These are phyloP conservation scores for Capronia americana DNA, from an alignment of 2,329 filamentous ascomycete species.

Conservation along the genomic window DNA sequence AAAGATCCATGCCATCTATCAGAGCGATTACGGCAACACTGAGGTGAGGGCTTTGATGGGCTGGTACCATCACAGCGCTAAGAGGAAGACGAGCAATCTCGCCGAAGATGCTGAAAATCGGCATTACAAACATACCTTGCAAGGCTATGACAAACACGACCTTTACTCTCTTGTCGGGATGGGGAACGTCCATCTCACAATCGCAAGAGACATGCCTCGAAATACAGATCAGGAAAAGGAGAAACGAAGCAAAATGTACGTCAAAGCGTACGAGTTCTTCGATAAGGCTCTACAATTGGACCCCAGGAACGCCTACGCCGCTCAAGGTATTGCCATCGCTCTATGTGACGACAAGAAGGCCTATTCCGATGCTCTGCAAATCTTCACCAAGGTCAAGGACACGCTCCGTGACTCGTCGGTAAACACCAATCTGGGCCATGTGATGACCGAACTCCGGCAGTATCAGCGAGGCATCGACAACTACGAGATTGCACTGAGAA, in stretches of 20 bases:
- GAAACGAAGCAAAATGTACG: constrained; percentile 84
- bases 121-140: constrained; percentile 94
- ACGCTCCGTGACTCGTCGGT: constrained; percentile 87
- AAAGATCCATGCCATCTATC: constrained; percentile 82
- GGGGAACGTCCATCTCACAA: constrained; percentile 90
- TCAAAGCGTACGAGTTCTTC: constrained; percentile 95
- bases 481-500: constrained; percentile 83
- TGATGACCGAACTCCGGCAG: constrained; percentile 88
- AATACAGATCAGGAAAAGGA: constrained; percentile 89
- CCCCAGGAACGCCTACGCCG: constrained; percentile 91
- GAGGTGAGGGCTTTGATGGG: constrained; percentile 93
- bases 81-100: constrained; percentile 80
- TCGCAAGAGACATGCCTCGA: constrained; percentile 91
- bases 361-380: constrained; percentile 77
- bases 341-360: constrained; percentile 95
- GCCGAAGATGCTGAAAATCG: constrained; percentile 89
- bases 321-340: constrained; percentile 93
- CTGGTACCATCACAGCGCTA: constrained; percentile 90
- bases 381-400: constrained; percentile 89
- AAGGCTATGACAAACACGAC: constrained; percentile 95
- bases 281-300: constrained; percentile 97
- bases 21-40: constrained; percentile 80
- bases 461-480: constrained; percentile 90
- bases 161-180: constrained; percentile 95
- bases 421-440: constrained; percentile 90